Base-by-base conservation (phyloP, 192 early-diverging fungal species). In the Coemansia sp. region DNA sequence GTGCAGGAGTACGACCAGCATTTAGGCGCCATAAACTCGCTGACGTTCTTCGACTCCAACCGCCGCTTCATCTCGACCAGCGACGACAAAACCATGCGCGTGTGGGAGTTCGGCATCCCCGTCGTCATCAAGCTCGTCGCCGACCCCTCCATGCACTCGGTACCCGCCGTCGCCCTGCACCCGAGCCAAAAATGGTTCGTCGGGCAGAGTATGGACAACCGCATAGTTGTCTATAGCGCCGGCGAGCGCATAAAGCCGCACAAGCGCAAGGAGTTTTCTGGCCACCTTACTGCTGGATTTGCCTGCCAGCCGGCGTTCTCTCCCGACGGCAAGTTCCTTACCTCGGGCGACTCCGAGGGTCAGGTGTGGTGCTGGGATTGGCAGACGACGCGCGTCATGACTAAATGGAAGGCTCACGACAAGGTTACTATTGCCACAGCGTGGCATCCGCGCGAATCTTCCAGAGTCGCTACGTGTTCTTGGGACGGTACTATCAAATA, bases 71-170 rank as follows among this genome's bases (percentile, higher is more conserved):
- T 99, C 36, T 93, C 95, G 11, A 97, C 98, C 3, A 93, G 90
- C 36, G 96, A 99, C 77, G 98, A 99, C 85, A 99, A 99, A 79
- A 93, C 93, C 19, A 76, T 99, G 64, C 89, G 98, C 48, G 94
- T 90, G 54, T 99, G 98, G 98, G 98, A 99, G 84, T 97, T 88
- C 74, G 96, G 93, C 67, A 99, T 99, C 69, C 98, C 98, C 4
- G 94, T 99, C 3, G 94, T 96, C 39, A 97, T 99, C 85, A 98
- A 98, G 83, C 93, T 95, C 67, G 88, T 98, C 68, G 95, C 96
- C 19, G 98, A 99, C 48, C 92, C 96, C 5, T 89, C 90, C 59
- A 97, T 99, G 95, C 94, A 98, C 64, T 92, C 92, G 29, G 95
- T 99, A 88, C 96, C 98, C 11, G 87, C 95, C 6, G 95, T 97